Base-by-base conservation (phyloP, 257 asterid genomes). In the Apocynum venetum region DNA sequence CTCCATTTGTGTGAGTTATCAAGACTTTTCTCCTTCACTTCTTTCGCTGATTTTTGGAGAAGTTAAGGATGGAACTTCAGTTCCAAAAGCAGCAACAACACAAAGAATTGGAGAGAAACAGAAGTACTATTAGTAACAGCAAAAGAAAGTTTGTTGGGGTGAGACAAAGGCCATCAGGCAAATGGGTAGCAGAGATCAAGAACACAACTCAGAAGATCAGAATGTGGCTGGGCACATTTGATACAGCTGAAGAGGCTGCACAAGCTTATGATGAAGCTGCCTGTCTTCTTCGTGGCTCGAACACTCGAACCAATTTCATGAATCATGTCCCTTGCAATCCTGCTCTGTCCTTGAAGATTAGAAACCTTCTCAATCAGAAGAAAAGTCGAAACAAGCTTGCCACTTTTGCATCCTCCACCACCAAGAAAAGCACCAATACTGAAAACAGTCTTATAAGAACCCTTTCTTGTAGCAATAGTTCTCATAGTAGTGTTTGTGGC, bases 141-240 rank as follows among this genome's bases (percentile, higher is more conserved):
- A 89, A 85, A 80, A 83, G 78, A 85, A 91, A 89, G 77, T 92
- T 87, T 74, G 93, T 91, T 15, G 97, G 97, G 36, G 97, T 93
- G 73, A 87, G 97, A 47, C 97, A 93, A 74, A 83, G 97, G 84
- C 90, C 97, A 13, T 93, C 97, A 0, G 97, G 97, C 11, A 93
- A 91, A 87, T 93, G 97, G 96, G 97, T 93, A 3, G 97, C 94
- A 0, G 97, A 93, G 78, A 91, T 93, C 87, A 91, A 91, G 89
- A 91, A 93, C 90, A 93, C 97, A 1, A 91, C 96, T 44, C 97
- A 93, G 11, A 92, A 91, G 93, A 93, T 93, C 84, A 81, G 97
- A 44, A 89, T 93, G 96, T 93, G 97, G 97, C 87, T 93, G 0
- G 97, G 97, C 7, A 93, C 97, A 0, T 93, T 93, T 67, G 96